Evolutionary conservation across 768 basidiomycete species (phyloP).

Genomic region (Mycena latifolia): DNA sequence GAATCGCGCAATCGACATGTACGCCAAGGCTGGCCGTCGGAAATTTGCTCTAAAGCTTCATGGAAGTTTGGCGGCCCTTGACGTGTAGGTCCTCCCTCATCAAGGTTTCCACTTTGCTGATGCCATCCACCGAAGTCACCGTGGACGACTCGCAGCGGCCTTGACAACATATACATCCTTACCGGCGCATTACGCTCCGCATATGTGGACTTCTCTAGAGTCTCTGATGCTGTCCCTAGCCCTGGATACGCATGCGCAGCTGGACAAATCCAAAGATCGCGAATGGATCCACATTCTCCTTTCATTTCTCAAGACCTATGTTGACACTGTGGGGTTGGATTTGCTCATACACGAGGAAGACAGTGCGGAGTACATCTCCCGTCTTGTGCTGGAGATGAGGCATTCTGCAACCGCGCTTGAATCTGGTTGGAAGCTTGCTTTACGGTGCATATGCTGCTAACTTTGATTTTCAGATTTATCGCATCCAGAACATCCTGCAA

Average conservation of each 20-base stretch:
- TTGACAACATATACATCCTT: conserved; percentile 80
- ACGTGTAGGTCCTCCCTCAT: conserved; percentile 70
- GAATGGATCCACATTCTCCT: conserved; percentile 88
- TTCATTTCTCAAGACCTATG: conserved; percentile 79
- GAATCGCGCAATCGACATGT: conserved; percentile 87
- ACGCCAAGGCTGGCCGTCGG: conserved; percentile 83
- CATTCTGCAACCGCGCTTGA: conserved; percentile 64
- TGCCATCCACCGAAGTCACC: conserved; percentile 61
- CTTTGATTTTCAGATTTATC: conserved; percentile 64
- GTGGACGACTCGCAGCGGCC: conserved; percentile 71
- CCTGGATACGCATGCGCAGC: conserved; percentile 70
- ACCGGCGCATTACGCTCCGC: conserved; percentile 88
- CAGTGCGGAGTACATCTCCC: conserved; percentile 62
- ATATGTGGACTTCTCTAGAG: conserved; percentile 85
- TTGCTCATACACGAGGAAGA: conserved; percentile 67
- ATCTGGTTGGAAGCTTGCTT: conserved; percentile 55
- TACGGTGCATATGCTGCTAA: conserved; percentile 13
- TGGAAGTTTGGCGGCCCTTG: conserved; percentile 88
- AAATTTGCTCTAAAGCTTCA: conserved; percentile 91
- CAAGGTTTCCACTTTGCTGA: conserved; percentile 5
- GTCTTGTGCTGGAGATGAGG: conserved; percentile 63
- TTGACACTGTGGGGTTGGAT: conserved; percentile 65
- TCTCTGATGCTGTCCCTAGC: conserved; percentile 83
- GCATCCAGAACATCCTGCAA: conserved; percentile 76
- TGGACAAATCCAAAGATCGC: conserved; percentile 70